Evolutionary conservation across 2,329 filamentous ascomycete species (phyloP).

Genomic region (Fusarium longipes): DNA sequence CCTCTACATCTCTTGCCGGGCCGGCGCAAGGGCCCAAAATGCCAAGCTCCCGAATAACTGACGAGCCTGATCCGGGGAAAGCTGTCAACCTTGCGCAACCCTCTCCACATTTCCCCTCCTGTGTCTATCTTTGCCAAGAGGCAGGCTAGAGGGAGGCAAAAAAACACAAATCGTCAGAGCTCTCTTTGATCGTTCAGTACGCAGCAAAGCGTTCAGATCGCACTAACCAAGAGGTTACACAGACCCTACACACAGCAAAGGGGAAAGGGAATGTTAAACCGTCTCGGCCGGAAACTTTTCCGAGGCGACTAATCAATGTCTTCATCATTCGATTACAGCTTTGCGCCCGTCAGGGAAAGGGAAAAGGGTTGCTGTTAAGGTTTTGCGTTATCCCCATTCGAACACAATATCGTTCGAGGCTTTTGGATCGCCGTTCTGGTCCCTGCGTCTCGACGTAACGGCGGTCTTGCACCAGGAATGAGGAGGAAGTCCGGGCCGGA

Average conservation of each 20-base stretch:
- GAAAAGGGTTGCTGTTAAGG: constrained; percentile 1
- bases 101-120: neutral
- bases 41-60: neutral
- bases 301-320: constrained; percentile 50
- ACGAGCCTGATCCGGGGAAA: constrained; percentile 6
- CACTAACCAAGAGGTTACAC: constrained; percentile 42
- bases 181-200: constrained; percentile 69
- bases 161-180: constrained; percentile 49
- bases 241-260: neutral
- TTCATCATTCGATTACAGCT: constrained; percentile 61
- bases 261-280: constrained; percentile 44
- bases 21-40: neutral
- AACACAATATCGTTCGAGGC: neutral
- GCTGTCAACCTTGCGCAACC: neutral
- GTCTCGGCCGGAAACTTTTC: constrained; percentile 26
- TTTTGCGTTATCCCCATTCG: constrained; percentile 7
- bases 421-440: neutral
- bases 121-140: neutral
- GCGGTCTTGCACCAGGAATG: neutral
- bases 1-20: neutral
- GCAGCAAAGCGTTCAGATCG: constrained; percentile 52
- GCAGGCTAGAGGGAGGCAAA: constrained; percentile 1
- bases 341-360: neutral
- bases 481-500: neutral
- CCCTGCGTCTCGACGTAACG: constrained; percentile 1